Conservation (phyloP, 768 basidiomycete genomes). For the Mrakia gelida region DNA sequence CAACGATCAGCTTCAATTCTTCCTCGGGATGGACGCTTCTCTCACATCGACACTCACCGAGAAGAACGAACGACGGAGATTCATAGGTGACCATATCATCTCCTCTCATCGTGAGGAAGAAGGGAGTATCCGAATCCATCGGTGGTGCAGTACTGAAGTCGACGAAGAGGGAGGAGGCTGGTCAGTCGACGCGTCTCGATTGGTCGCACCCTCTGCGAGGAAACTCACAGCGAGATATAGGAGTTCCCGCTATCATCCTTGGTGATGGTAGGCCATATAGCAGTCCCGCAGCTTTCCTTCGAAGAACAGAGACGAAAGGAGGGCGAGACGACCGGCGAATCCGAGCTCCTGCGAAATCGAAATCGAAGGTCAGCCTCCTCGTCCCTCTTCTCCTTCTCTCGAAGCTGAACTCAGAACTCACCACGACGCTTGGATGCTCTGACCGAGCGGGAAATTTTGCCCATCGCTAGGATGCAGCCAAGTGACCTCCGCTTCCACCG, state of each 20-base stretch:
- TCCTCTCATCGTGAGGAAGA: conserved; percentile 19
- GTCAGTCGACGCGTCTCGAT: background rate
- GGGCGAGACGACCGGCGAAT: conserved; percentile 5
- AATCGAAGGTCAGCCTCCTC: too few relatives aligned
- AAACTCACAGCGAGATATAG: conserved; percentile 10
- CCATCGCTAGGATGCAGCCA: conserved; percentile 3
- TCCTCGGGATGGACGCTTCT: too few relatives aligned
- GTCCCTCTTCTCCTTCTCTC: background rate
- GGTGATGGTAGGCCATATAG: conserved; percentile 20
- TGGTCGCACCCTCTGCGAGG: too few relatives aligned
- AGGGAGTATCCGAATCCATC: conserved; percentile 17
- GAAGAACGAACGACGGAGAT: conserved; percentile 12
- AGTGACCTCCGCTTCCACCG: background rate
- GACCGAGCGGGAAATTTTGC: background rate
- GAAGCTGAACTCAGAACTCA: background rate
- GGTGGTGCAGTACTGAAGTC: conserved; percentile 9
- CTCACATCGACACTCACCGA: background rate
- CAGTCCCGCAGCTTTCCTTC: background rate
- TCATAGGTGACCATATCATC: conserved; percentile 17
- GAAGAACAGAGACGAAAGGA: conserved; percentile 10
- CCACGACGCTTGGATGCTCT: background rate
- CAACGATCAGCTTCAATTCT: too few relatives aligned
- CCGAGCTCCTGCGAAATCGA: conserved; percentile 4
- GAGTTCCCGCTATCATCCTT: background rate
- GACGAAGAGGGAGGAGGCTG: background rate